Conservation (phyloP, 345 rosid species). For the Citrus inodora region DNA sequence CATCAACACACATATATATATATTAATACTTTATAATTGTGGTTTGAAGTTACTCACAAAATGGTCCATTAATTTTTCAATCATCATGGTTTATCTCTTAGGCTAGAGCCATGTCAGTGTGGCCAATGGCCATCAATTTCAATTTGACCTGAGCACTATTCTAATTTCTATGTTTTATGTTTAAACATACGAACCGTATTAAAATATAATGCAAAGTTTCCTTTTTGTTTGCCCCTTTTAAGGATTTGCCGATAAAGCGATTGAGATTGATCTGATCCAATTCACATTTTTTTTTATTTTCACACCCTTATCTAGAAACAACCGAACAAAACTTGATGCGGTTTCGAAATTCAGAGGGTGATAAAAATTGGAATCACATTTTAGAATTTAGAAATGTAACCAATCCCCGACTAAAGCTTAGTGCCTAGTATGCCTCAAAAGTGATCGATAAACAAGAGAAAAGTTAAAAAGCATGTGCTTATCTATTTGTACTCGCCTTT, state of each 20-base stretch:
- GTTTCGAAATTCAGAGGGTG: neutral
- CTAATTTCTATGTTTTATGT: too few species aligned
- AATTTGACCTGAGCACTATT: neutral
- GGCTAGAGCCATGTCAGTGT: neutral
- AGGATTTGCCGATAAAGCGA: neutral
- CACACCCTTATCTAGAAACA: constrained; percentile 23
- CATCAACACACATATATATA: neutral
- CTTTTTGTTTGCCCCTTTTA: too few species aligned
- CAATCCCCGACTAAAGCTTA: constrained; percentile 12
- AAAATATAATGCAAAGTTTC: too few species aligned
- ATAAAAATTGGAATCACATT: neutral
- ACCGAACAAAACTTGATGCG: constrained; percentile 21
- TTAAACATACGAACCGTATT: neutral
- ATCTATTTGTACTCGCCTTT: neutral
- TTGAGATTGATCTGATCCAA: neutral
- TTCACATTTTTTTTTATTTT: neutral
- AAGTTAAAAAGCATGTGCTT: constrained; percentile 2
- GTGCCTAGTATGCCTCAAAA: constrained; percentile 4
- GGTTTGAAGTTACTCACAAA: too few species aligned
- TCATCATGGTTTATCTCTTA: neutral
- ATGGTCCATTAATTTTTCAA: neutral
- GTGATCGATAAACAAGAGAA: neutral
- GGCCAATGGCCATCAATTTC: neutral
- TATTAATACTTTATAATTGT: too few species aligned
- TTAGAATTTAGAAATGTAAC: constrained; percentile 3